Evolutionary conservation across 495 filamentous ascomycete species (phyloP).

Genomic region (Penicillium coprophilum): DNA sequence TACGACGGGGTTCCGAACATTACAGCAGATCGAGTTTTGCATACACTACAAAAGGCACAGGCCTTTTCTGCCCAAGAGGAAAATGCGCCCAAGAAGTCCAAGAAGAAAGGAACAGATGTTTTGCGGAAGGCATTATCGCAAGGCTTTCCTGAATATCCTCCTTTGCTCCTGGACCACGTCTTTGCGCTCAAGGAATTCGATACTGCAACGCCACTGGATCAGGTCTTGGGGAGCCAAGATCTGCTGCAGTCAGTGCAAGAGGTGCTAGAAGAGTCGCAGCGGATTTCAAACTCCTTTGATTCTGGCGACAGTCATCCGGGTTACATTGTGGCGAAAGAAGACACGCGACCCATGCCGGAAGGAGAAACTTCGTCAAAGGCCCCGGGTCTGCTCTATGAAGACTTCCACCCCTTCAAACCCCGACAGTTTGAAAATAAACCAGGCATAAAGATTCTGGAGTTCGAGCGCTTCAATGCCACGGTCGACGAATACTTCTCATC

Average conservation of each 20-base stretch:
- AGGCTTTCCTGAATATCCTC: conserved; percentile 82
- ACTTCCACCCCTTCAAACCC: conserved; percentile 93
- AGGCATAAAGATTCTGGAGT: conserved; percentile 63
- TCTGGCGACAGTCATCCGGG: conserved; percentile 49
- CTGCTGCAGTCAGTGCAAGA: conserved; percentile 61
- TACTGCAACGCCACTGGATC: conserved; percentile 58
- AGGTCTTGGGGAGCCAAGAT: conserved; percentile 65
- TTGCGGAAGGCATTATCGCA: conserved; percentile 76
- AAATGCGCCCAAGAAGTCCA: conserved; percentile 64
- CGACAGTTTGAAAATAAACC: conserved; percentile 73
- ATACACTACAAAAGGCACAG: conserved; percentile 65
- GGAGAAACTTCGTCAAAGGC: conserved; percentile 42
- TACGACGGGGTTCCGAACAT: conserved; percentile 69
- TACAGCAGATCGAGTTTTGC: conserved; percentile 66
- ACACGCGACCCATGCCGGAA: conserved; percentile 33
- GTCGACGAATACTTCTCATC: conserved; percentile 98
- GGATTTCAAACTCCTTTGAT: conserved; percentile 46
- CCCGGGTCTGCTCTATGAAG: conserved; percentile 72
- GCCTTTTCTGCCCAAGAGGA: conserved; percentile 53
- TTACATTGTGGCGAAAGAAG: conserved; percentile 83
- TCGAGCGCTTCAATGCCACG: conserved; percentile 84
- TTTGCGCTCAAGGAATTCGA: conserved; percentile 69
- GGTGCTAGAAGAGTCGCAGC: conserved; percentile 63
- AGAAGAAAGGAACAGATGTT: conserved; percentile 76
- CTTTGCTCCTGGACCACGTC: conserved; percentile 82